Conservation (phyloP, 805 yeast species). For the Jamesozyma piceae region DNA sequence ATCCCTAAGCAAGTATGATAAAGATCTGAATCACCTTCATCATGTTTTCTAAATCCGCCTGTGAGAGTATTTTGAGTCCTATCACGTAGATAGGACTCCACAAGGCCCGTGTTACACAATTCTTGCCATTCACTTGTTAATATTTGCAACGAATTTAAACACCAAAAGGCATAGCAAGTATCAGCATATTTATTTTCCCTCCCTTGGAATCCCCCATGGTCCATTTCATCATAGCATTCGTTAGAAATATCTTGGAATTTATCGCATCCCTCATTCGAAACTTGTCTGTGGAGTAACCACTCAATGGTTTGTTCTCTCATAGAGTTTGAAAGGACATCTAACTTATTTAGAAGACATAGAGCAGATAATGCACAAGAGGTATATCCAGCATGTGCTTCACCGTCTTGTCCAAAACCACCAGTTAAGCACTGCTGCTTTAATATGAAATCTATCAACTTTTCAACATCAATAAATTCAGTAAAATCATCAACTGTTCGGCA, state of each 20-base stretch:
- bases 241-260: slow-evolving; percentile 18
- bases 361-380: slow-evolving; percentile 76
- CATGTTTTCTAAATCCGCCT: slow-evolving; percentile 76
- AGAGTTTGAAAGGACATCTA: slow-evolving; percentile 14
- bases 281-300: slow-evolving; percentile 62
- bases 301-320: slow-evolving; percentile 35
- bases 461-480: slow-evolving; percentile 36
- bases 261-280: slow-evolving; percentile 19
- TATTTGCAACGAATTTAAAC: slow-evolving; percentile 46
- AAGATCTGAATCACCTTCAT: slow-evolving; percentile 58
- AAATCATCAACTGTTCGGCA: slow-evolving; percentile 17
- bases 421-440: slow-evolving; percentile 33
- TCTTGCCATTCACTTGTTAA: slow-evolving; percentile 25
- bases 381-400: slow-evolving; percentile 80
- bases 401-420: slow-evolving; percentile 62
- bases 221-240: slow-evolving; percentile 37
- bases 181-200: slow-evolving; percentile 77
- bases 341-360: slow-evolving; percentile 34
- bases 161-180: slow-evolving; percentile 87
- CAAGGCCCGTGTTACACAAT: slow-evolving; percentile 17
- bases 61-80: slow-evolving; percentile 50
- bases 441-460: slow-evolving; percentile 34
- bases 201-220: slow-evolving; percentile 78
- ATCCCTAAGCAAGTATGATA: slow-evolving; percentile 57
- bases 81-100: slow-evolving; percentile 38